Evolutionary conservation across 805 yeast genomes (phyloP).

Genomic region (Candida nemodendra): DNA sequence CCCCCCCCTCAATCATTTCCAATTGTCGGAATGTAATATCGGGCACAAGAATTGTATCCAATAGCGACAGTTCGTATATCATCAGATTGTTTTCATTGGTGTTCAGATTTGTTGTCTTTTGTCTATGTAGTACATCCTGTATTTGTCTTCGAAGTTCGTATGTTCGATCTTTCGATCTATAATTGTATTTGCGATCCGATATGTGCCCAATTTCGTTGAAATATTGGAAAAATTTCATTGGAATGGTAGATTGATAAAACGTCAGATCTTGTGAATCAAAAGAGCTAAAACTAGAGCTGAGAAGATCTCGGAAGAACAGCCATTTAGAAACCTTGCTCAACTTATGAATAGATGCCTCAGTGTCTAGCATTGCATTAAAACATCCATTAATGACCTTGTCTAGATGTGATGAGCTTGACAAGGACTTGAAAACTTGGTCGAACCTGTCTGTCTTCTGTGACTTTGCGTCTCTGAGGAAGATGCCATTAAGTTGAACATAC

Average conservation of each 20-base stretch:
- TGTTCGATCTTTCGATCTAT: constrained; percentile 37
- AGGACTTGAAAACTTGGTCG: constrained; percentile 41
- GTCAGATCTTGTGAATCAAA: constrained; percentile 36
- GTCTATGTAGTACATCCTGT: constrained; percentile 31
- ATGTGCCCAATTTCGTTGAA: constrained; percentile 58
- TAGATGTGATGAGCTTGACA: constrained; percentile 46
- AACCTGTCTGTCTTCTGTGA: constrained; percentile 47
- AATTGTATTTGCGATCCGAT: constrained; percentile 18
- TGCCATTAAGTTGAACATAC: constrained; percentile 59
- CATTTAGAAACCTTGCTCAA: constrained; percentile 70
- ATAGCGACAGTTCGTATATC: constrained; percentile 17
- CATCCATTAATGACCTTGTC: constrained; percentile 74
- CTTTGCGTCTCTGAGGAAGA: constrained; percentile 55
- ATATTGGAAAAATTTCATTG: constrained; percentile 58
- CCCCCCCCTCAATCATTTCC: constrained; percentile 11
- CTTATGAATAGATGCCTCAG: constrained; percentile 60
- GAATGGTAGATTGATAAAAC: constrained; percentile 52
- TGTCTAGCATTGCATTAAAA: constrained; percentile 60
- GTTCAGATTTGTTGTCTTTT: constrained; percentile 33
- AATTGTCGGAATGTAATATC: constrained; percentile 13
- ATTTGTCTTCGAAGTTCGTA: constrained; percentile 38
- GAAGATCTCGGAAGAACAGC: constrained; percentile 68
- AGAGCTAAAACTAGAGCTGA: constrained; percentile 47
- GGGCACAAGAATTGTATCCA: constrained; percentile 19
- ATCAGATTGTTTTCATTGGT: constrained; percentile 31